Percentiles rank a stretch among this genome's conserved stretches.
Evolutionary conservation across 1,284 basidiomycete genomes (phyloP).

Genomic region (Retiboletus fuscus): DNA sequence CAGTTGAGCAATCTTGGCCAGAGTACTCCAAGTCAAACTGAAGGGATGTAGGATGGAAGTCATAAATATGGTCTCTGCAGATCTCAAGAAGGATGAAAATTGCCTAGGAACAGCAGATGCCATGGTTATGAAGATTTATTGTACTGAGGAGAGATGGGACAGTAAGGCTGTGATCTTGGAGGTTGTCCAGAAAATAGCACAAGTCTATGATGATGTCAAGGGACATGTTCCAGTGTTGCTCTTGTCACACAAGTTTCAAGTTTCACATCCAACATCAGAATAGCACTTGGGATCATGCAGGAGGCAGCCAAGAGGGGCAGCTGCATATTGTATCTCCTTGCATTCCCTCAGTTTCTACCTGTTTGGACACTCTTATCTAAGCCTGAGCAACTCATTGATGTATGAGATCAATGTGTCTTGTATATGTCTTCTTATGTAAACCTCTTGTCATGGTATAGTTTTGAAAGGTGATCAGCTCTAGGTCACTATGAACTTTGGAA

Average conservation of each 20-base stretch:
- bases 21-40: background rate
- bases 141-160: background rate
- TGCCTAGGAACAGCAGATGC: background rate
- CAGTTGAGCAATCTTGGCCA: background rate
- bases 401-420: background rate
- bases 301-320: background rate
- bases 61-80: background rate
- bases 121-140: constrained; percentile 3
- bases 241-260: constrained; percentile 1
- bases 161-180: background rate
- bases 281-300: background rate
- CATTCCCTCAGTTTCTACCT: background rate
- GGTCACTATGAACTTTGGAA: background rate
- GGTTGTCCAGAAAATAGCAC: background rate
- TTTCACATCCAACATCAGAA: constrained; percentile 5
- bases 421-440: background rate
- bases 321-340: background rate
- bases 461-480: background rate
- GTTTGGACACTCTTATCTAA: background rate
- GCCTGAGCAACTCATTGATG: background rate
- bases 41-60: background rate
- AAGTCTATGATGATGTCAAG: background rate
- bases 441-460: background rate
- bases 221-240: background rate
- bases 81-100: background rate